These are phyloP conservation scores for Penicillium freii DNA, from an alignment of 2,329 filamentous ascomycete species.

Conservation along the genomic window DNA sequence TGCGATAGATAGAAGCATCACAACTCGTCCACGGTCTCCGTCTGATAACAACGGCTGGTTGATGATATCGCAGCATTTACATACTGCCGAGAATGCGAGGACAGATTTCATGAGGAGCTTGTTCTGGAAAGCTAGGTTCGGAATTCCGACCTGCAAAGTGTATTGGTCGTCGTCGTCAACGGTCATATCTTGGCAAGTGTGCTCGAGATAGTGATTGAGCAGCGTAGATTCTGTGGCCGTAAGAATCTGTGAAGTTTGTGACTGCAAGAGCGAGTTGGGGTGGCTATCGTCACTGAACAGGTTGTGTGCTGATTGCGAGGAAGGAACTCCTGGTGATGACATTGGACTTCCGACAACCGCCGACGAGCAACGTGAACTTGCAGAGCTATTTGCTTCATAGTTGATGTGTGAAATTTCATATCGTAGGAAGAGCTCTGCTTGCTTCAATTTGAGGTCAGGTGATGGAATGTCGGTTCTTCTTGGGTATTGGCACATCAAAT, in stretches of 20 bases:
- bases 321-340: neutral
- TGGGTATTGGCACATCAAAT: neutral
- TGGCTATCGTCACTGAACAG: neutral
- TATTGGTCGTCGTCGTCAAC: slow-evolving; percentile 1
- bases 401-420: neutral
- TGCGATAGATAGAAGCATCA: neutral
- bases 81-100: slow-evolving; percentile 3
- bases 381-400: neutral
- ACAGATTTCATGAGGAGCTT: slow-evolving; percentile 1
- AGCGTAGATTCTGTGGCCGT: neutral
- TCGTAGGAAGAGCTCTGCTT: neutral
- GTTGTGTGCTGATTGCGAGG: neutral
- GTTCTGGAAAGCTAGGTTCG: neutral
- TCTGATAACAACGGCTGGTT: neutral
- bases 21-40: neutral
- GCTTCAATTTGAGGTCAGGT: neutral
- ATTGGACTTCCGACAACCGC: neutral
- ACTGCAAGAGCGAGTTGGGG: neutral
- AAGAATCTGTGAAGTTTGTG: neutral
- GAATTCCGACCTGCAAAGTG: neutral
- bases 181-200: neutral
- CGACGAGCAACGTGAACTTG: neutral
- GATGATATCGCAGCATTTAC: slow-evolving; percentile 3
- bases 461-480: neutral
- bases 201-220: slow-evolving; percentile 1